Evolutionary conservation across 225 moss, liverwort and hornwort species (phyloP).

Genomic region (Pseudoscleropodium purum): DNA sequence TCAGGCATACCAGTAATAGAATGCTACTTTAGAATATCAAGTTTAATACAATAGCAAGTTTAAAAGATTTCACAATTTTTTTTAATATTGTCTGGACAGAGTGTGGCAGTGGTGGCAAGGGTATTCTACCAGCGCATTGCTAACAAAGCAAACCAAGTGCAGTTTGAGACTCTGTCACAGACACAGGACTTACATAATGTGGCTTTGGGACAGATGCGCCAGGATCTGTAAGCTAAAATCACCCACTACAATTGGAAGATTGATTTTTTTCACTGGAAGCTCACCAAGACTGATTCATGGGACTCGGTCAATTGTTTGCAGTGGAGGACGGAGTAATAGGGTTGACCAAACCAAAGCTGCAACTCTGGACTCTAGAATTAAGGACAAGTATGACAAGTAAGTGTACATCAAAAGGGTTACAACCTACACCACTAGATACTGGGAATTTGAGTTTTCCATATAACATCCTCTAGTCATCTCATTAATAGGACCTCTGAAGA

Average conservation of each 20-base stretch:
- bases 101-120: conserved; percentile 8
- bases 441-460: neutral
- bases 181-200: neutral
- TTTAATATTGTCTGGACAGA: neutral
- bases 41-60: neutral
- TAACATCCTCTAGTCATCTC: neutral
- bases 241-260: neutral
- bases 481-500: neutral
- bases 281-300: neutral
- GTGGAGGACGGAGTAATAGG: neutral
- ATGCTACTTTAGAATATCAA: too few relatives aligned
- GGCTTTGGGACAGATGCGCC: conserved; percentile 21
- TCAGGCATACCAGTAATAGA: too few relatives aligned
- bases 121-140: conserved; percentile 15
- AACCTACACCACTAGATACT: neutral
- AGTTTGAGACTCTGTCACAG: conserved; percentile 21
- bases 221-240: conserved; percentile 11
- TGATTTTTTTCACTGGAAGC: neutral
- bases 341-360: conserved; percentile 9
- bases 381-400: conserved; percentile 28
- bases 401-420: neutral
- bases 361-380: conserved; percentile 5
- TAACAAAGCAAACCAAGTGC: neutral
- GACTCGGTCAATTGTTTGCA: neutral
- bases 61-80: neutral